These are phyloP conservation scores for Arthrinium phaeospermum DNA, from an alignment of 2,329 filamentous ascomycete genomes.

Conservation along the genomic window DNA sequence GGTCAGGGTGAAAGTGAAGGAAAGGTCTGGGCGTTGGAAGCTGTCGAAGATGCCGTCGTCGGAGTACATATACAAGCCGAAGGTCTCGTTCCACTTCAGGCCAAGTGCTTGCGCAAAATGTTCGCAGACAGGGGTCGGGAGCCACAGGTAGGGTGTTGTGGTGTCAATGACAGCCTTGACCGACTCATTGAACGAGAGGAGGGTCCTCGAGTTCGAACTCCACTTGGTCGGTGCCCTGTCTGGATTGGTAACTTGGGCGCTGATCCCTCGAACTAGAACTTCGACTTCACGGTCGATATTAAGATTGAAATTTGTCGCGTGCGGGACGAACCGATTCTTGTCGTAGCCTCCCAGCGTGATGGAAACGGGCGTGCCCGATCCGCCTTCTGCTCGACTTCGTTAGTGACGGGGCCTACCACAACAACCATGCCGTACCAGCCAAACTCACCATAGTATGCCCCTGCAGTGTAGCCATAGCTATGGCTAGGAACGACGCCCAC, in stretches of 20 bases:
- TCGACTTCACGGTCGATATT: slow-evolving; percentile 61
- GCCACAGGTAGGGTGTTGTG: slow-evolving; percentile 68
- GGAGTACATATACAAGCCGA: slow-evolving; percentile 69
- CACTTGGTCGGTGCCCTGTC: slow-evolving; percentile 44
- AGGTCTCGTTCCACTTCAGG: slow-evolving; percentile 67
- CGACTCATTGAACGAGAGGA: slow-evolving; percentile 53
- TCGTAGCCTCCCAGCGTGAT: slow-evolving; percentile 77
- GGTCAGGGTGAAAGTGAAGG: slow-evolving; percentile 63
- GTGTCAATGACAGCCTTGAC: slow-evolving; percentile 65
- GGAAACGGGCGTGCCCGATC: slow-evolving; percentile 54
- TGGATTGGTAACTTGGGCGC: slow-evolving; percentile 43
- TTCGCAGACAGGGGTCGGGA: slow-evolving; percentile 65
- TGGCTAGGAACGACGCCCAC: slow-evolving; percentile 70
- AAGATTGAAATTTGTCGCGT: slow-evolving; percentile 64
- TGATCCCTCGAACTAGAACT: slow-evolving; percentile 65
- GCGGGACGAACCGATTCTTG: slow-evolving; percentile 62
- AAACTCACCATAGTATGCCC: slow-evolving; percentile 70
- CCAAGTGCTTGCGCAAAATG: slow-evolving; percentile 69
- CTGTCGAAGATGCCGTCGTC: slow-evolving; percentile 57
- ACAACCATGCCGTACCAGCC: neutral
- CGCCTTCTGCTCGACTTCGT: slow-evolving; percentile 43
- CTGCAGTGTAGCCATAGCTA: slow-evolving; percentile 78
- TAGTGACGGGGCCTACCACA: slow-evolving; percentile 15
- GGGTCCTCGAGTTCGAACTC: slow-evolving; percentile 42
- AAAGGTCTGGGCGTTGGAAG: slow-evolving; percentile 53